Evolutionary conservation across 331 rosid genomes (phyloP), one percentile per base, ranked within the genome.

Genomic region (Pyrus hybrid): DNA sequence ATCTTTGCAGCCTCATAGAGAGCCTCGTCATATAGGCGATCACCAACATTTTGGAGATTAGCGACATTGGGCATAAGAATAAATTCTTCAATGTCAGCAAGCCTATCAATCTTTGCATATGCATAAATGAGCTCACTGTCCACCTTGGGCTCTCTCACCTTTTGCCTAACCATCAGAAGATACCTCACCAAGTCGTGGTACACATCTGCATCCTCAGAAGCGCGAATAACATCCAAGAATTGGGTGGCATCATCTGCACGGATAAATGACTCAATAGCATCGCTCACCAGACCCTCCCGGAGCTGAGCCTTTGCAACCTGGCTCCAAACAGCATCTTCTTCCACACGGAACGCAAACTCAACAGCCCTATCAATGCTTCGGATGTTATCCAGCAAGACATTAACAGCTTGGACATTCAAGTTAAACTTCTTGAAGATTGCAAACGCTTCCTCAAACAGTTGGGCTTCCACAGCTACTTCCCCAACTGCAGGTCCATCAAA

Each of bases 321-420:
- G 84, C 99, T 95, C 99, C 99, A 95, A 86, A 95, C 99, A 69
- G 97, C 93, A 78, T 95, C 99, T 84, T 95, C 99, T 81, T 95
- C 99, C 71, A 92, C 99, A 32, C 99, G 93, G 91, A 92, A 95
- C 49, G 97, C 98, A 83, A 95, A 95, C 84, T 92, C 99, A 69
- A 89, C 99, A 78, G 98, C 99, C 68, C 99, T 87, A 69, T 90
- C 99, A 75, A 91, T 89, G 85, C 98, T 95, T 62, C 70, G 96
- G 70, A 95, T 88, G 75, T 91, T 90, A 77, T 92, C 98, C 76
- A 95, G 79, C 76, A 95, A 83, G 73, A 95, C 99, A 80, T 91
- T 95, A 67, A 95, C 99, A 21, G 99, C 98, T 83, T 92, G 98
- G 47, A 95, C 99, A 88, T 95, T 95, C 86, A 95, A 86, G 86